Conservation (phyloP, 2,329 filamentous ascomycete species). For the Penicillium hordei region DNA sequence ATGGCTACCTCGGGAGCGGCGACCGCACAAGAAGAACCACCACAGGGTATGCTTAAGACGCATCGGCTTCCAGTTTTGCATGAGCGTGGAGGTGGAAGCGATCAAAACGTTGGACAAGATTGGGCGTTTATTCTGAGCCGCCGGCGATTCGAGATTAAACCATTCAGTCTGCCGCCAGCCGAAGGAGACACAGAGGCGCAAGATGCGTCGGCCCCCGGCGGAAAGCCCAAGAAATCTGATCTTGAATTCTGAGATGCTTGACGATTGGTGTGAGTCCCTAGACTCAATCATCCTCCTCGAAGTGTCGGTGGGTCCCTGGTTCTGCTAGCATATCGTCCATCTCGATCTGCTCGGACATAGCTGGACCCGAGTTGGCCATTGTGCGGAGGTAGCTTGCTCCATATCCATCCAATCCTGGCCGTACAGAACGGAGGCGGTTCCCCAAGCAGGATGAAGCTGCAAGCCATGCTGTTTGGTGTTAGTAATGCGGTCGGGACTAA, state of each 20-base stretch:
- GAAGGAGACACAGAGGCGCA: constrained; percentile 70
- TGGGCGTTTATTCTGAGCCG: constrained; percentile 87
- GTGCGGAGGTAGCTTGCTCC: constrained; percentile 57
- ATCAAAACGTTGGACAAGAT: constrained; percentile 72
- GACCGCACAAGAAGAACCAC: constrained; percentile 66
- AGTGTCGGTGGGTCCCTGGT: constrained; percentile 28
- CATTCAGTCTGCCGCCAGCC: constrained; percentile 84
- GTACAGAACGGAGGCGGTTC: constrained; percentile 50
- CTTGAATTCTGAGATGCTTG: constrained; percentile 61
- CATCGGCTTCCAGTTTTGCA: constrained; percentile 82
- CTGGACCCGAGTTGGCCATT: constrained; percentile 55
- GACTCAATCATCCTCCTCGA: constrained; percentile 35
- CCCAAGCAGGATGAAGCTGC: constrained; percentile 58
- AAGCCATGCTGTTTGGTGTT: constrained; percentile 47
- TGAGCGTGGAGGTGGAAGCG: constrained; percentile 80
- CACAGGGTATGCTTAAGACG: constrained; percentile 81
- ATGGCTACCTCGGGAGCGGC: constrained; percentile 54
- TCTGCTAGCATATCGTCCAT: constrained; percentile 60
- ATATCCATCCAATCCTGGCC: constrained; percentile 50
- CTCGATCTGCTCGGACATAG: constrained; percentile 62
- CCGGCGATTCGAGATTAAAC: constrained; percentile 78
- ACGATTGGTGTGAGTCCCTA: constrained; percentile 1
- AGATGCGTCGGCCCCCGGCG: constrained; percentile 45
- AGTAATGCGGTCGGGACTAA: constrained; percentile 13
- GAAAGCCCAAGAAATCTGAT: constrained; percentile 62